These are phyloP conservation scores for Rhizopus sp. DNA, from an alignment of 371 early-diverging fungal species.

Conservation along the genomic window DNA sequence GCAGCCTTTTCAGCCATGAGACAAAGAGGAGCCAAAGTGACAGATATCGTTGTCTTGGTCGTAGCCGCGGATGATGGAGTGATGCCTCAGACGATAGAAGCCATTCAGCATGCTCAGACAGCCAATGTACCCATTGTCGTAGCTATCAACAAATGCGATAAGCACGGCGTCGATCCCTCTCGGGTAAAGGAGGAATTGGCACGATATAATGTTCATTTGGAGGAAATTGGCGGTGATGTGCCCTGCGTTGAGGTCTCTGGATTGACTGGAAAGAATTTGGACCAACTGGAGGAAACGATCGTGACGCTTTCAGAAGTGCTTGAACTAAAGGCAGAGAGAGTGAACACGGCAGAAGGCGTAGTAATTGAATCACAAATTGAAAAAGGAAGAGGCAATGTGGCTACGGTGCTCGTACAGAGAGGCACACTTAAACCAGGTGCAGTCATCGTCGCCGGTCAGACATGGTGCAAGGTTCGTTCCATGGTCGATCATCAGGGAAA, in stretches of 20 bases:
- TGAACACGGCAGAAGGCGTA: conserved; percentile 74
- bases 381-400: conserved; percentile 83
- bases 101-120: conserved; percentile 87
- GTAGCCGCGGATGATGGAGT: conserved; percentile 98
- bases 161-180: conserved; percentile 74
- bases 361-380: conserved; percentile 89
- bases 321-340: conserved; percentile 81
- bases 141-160: conserved; percentile 97
- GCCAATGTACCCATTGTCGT: conserved; percentile 94
- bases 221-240: conserved; percentile 95
- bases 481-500: conserved; percentile 82
- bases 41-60: conserved; percentile 94
- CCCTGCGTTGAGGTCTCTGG: conserved; percentile 90
- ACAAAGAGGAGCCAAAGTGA: conserved; percentile 87
- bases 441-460: conserved; percentile 79
- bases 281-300: conserved; percentile 88
- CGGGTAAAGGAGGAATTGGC: conserved; percentile 80
- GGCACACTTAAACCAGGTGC: conserved; percentile 83
- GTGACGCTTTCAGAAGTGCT: conserved; percentile 83
- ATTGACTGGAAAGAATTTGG: conserved; percentile 83
- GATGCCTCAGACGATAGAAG: conserved; percentile 96
- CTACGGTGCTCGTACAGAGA: conserved; percentile 84
- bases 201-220: conserved; percentile 79
- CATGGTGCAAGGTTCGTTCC: conserved; percentile 88
- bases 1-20: conserved; percentile 96